These are phyloP conservation scores for Leccinellum luteum DNA, from an alignment of 768 basidiomycete genomes.

Conservation along the genomic window DNA sequence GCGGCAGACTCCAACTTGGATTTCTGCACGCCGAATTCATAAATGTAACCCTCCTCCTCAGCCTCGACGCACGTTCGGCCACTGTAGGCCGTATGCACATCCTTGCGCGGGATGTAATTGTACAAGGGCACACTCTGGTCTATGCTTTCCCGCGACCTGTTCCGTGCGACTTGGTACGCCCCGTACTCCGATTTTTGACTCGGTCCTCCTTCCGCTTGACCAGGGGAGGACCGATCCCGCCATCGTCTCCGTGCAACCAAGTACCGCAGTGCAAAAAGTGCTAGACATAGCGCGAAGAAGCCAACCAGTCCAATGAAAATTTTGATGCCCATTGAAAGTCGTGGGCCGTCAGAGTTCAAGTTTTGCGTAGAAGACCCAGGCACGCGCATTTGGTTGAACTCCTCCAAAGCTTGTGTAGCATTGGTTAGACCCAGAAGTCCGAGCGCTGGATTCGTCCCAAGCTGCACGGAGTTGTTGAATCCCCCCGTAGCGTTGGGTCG, in stretches of 20 bases:
- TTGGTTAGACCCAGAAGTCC: constrained; percentile 67
- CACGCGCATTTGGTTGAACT: constrained; percentile 71
- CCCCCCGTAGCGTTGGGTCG: constrained; percentile 42
- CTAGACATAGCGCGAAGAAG: constrained; percentile 55
- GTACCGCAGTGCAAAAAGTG: constrained; percentile 56
- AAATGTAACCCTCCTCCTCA: constrained; percentile 9
- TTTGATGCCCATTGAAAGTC: constrained; percentile 57
- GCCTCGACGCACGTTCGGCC: not conserved
- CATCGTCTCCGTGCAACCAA: constrained; percentile 41
- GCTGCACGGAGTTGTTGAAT: constrained; percentile 35
- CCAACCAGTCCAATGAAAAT: constrained; percentile 58
- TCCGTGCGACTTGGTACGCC: constrained; percentile 37
- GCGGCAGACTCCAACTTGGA: constrained; percentile 1
- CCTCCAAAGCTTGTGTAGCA: constrained; percentile 54
- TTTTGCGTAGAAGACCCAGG: constrained; percentile 26
- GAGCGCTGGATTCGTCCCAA: constrained; percentile 40
- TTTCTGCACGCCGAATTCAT: constrained; percentile 13
- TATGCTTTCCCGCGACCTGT: constrained; percentile 24
- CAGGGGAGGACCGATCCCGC: constrained; percentile 13
- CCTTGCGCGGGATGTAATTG: constrained; percentile 35
- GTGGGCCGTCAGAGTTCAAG: constrained; percentile 28
- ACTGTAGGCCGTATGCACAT: constrained; percentile 9
- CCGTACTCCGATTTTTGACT: constrained; percentile 14
- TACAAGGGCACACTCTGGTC: constrained; percentile 37
- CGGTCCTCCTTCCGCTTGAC: constrained; percentile 14